Conservation (phyloP, 768 basidiomycete genomes). For the Tylopilus intermedius region DNA sequence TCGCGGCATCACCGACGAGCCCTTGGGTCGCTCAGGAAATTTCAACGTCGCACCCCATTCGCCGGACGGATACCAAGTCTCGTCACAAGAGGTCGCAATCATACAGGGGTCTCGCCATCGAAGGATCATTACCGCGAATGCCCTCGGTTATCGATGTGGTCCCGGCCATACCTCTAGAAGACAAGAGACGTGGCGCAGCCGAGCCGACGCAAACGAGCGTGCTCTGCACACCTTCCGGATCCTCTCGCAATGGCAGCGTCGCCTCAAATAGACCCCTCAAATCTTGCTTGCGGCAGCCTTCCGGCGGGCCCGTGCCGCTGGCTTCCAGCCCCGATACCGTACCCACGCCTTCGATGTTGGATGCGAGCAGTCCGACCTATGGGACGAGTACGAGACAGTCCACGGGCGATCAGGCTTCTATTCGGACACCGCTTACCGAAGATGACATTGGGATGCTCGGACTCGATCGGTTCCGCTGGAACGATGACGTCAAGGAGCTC, state of each 20-base stretch:
- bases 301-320: neutral
- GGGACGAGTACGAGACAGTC: neutral
- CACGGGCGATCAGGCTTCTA: slow-evolving; percentile 6
- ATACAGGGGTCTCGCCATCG: slow-evolving; percentile 6
- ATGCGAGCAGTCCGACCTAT: neutral
- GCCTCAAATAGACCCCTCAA: slow-evolving; percentile 7
- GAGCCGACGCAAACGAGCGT: neutral
- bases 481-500: slow-evolving; percentile 12
- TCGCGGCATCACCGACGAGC: neutral
- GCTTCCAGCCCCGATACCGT: neutral
- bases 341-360: slow-evolving; percentile 3
- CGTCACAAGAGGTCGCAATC: slow-evolving; percentile 12
- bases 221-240: neutral
- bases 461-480: slow-evolving; percentile 24
- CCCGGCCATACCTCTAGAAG: neutral
- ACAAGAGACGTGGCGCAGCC: neutral
- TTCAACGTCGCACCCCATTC: neutral
- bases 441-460: slow-evolving; percentile 23
- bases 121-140: slow-evolving; percentile 2
- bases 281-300: slow-evolving; percentile 11
- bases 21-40: neutral
- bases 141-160: neutral
- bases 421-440: slow-evolving; percentile 17
- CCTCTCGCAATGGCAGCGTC: neutral
- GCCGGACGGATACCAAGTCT: neutral